These are phyloP conservation scores for Cucumis melo DNA, from an alignment of 306 rosid species.

Conservation along the genomic window DNA sequence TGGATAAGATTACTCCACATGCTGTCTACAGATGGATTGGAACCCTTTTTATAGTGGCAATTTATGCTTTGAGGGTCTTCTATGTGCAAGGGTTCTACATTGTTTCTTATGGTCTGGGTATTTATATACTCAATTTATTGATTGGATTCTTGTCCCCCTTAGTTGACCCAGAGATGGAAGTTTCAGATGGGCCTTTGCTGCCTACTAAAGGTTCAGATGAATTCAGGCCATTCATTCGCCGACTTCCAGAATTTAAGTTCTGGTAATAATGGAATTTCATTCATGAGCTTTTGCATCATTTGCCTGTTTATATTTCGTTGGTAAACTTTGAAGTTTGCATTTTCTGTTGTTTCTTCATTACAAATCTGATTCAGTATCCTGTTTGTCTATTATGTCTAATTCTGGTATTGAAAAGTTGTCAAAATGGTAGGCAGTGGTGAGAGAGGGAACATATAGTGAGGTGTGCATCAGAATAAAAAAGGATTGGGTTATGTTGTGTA, in stretches of 20 bases:
- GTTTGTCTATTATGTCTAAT: neutral
- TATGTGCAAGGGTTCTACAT: constrained; percentile 71
- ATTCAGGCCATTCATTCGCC: constrained; percentile 76
- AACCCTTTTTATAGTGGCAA: constrained; percentile 20
- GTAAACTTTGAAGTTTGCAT: neutral
- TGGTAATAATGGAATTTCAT: constrained; percentile 40
- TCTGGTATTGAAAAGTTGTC: neutral
- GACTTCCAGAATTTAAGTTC: constrained; percentile 90
- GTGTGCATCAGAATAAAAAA: too few relatives aligned
- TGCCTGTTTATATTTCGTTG: neutral
- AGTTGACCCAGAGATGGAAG: constrained; percentile 77
- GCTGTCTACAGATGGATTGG: constrained; percentile 61
- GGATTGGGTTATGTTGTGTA: neutral
- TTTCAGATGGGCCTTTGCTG: constrained; percentile 48
- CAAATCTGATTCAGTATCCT: neutral
- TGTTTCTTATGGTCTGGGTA: constrained; percentile 72
- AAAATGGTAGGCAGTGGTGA: neutral
- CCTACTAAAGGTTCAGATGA: constrained; percentile 89
- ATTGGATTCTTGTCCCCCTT: constrained; percentile 77
- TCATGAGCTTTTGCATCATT: neutral
- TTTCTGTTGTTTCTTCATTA: neutral
- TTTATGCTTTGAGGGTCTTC: constrained; percentile 57
- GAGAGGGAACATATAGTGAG: neutral
- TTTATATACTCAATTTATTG: constrained; percentile 70
- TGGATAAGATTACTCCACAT: constrained; percentile 69